Percentiles rank a stretch among this genome's conserved stretches.
These are phyloP conservation scores for Ephemerocybe angulata DNA, from an alignment of 768 basidiomycete genomes.

Conservation along the genomic window DNA sequence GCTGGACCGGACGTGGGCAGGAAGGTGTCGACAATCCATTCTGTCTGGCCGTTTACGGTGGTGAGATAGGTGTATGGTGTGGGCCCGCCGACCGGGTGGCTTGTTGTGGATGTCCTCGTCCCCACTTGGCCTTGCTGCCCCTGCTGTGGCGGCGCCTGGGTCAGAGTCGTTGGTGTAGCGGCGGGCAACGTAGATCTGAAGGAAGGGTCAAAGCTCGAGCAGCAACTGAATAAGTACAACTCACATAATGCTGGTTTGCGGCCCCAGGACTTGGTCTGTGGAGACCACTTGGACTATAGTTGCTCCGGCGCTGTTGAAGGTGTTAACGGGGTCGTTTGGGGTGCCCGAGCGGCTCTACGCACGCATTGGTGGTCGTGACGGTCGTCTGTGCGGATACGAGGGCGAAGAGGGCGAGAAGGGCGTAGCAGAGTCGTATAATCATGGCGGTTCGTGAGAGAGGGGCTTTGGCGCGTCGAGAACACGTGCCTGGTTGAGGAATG, in stretches of 20 bases:
- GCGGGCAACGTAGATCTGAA: constrained; percentile 21
- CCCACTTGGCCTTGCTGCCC: constrained; percentile 54
- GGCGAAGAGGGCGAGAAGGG: constrained; percentile 18
- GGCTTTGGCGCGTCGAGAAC: neutral
- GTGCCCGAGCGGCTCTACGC: constrained; percentile 17
- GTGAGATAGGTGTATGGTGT: constrained; percentile 53
- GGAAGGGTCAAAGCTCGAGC: neutral
- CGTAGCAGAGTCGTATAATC: constrained; percentile 16
- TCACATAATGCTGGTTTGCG: constrained; percentile 44
- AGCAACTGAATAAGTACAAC: constrained; percentile 6
- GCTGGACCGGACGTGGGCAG: constrained; percentile 38
- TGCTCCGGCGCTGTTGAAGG: constrained; percentile 36
- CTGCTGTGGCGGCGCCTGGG: constrained; percentile 14
- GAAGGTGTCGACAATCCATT: constrained; percentile 32
- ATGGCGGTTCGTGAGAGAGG: constrained; percentile 10
- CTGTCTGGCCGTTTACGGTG: constrained; percentile 34
- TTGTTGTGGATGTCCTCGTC: constrained; percentile 41
- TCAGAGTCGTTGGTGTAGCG: constrained; percentile 10
- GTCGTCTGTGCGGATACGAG: constrained; percentile 40
- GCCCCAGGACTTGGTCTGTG: constrained; percentile 34
- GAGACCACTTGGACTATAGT: constrained; percentile 51
- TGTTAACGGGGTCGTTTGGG: neutral
- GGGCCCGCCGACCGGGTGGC: constrained; percentile 39
- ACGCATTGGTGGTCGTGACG: constrained; percentile 45
- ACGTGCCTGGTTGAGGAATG: constrained; percentile 10